A percentile compares a stretch with the other conserved stretches of the same genome.
These are phyloP conservation scores for Acanthamoeba royreba DNA, from an alignment of 208 protist genomes.

Conservation along the genomic window DNA sequence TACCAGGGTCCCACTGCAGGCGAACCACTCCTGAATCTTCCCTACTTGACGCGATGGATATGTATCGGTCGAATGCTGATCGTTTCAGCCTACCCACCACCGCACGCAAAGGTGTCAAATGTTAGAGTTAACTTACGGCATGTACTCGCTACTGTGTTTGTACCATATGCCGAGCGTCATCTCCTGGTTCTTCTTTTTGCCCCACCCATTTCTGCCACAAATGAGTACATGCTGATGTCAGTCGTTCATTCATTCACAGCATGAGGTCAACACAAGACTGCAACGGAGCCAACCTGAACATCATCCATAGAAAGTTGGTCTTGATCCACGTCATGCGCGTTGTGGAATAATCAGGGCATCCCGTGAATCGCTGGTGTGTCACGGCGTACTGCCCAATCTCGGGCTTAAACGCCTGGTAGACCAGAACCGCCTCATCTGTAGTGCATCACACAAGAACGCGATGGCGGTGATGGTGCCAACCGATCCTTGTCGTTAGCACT, in stretches of 20 bases:
- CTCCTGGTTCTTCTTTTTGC: constrained; percentile 66
- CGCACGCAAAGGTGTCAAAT: background rate
- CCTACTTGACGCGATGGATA: background rate
- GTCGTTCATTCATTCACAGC: background rate
- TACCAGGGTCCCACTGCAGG: background rate
- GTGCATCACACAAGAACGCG: too few relatives aligned
- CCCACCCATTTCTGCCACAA: constrained; percentile 39
- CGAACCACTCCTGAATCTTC: background rate
- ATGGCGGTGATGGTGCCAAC: too few relatives aligned
- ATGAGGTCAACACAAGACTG: background rate
- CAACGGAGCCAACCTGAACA: constrained; percentile 47
- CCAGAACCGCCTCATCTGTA: constrained; percentile 66
- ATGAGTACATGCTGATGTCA: too few relatives aligned
- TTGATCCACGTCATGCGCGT: constrained; percentile 78
- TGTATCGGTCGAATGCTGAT: constrained; percentile 2
- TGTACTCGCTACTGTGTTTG: background rate
- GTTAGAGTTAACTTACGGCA: background rate
- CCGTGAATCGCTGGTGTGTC: constrained; percentile 62
- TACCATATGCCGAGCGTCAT: constrained; percentile 50
- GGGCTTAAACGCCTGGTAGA: constrained; percentile 75
- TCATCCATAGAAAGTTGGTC: constrained; percentile 78
- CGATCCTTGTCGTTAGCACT: too few relatives aligned
- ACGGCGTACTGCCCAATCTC: constrained; percentile 71
- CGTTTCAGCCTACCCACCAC: background rate
- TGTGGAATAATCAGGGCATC: constrained; percentile 46